Evolutionary conservation across 768 basidiomycete genomes (phyloP), one percentile per base, ranked within the genome.

Genomic region (Podaxis sp.): DNA sequence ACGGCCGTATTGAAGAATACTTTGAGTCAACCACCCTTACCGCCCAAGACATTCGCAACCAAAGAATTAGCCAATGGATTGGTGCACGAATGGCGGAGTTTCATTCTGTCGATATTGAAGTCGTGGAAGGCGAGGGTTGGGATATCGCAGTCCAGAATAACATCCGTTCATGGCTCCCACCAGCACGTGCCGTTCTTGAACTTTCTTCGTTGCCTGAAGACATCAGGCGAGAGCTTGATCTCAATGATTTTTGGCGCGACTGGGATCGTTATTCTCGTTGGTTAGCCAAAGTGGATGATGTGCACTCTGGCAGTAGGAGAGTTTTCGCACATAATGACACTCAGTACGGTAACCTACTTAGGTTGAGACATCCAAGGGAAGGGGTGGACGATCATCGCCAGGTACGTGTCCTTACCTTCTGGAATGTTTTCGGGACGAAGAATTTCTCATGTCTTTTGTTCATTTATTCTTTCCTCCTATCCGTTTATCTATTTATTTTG

Each of bases 81-180:
- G 95, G 87, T n/a, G 84, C 88, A 21, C 82, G 96, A 36, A 98
- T 98, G 96, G 87, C 93, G 21, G 95, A 98, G 72, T 82, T 99
- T 35, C 97, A 99, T 73, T 86, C 87, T 25, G 96, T 98, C 50
- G 93, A 96, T 68, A 80, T 97, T 55, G 79, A 81, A 13, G 77
- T 79, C 46, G 79, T 98, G 50, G 83, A 84, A 67, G 77, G 76
- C 38, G 77, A 75, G 55, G 80, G 76, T 16, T 80, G 83, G 77
- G 80, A 85, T 58, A 78, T 88, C 51, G 84, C 80, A 16, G 85
- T 82, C 3, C 80, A 81, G 72, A 81, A 80, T 71, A 91, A 91
- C 70, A 81, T 93, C 58, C 77, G 76, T 38, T 75, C 82, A 2
- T 95, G 94, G 95, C 70, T 93, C 6, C 72, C 72, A 14, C 76